Percentiles rank a stretch among this genome's conserved stretches.
Conservation (phyloP, 176 grass and related monocot genomes). For the Bolboschoenus planiculmis region DNA sequence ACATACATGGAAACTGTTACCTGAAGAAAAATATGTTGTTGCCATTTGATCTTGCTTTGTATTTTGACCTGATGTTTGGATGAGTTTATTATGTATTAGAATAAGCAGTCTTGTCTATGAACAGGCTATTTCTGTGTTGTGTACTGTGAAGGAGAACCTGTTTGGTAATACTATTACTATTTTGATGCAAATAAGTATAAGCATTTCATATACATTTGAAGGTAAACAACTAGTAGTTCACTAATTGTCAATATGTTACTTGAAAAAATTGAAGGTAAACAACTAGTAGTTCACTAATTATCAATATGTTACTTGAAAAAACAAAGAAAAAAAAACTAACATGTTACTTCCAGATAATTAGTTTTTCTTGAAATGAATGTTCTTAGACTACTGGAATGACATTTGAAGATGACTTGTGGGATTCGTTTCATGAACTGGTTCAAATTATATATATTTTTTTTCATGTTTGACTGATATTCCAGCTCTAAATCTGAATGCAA, state of each 20-base stretch:
- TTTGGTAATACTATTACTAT: neutral
- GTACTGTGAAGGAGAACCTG: constrained; percentile 6
- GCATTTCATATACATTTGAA: too few species aligned
- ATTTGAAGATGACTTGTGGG: too few species aligned
- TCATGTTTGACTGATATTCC: neutral
- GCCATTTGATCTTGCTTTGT: neutral
- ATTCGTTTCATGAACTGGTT: too few species aligned
- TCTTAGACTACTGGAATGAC: too few species aligned
- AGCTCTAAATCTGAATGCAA: neutral
- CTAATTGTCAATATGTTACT: too few species aligned
- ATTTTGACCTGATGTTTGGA: neutral
- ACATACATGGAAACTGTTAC: neutral
- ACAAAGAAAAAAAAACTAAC: too few species aligned
- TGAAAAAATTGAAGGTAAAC: too few species aligned
- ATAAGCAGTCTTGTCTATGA: neutral
- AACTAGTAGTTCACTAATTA: too few species aligned
- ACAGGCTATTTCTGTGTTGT: constrained; percentile 29
- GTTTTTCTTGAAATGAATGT: too few species aligned
- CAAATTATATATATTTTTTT: neutral
- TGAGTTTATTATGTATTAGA: neutral
- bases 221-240: too few species aligned
- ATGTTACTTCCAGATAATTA: too few species aligned
- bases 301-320: too few species aligned
- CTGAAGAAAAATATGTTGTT: neutral
- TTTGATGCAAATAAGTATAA: neutral